These are phyloP conservation scores for Arachis hypogaea DNA, from an alignment of 306 rosid species.

Conservation along the genomic window DNA sequence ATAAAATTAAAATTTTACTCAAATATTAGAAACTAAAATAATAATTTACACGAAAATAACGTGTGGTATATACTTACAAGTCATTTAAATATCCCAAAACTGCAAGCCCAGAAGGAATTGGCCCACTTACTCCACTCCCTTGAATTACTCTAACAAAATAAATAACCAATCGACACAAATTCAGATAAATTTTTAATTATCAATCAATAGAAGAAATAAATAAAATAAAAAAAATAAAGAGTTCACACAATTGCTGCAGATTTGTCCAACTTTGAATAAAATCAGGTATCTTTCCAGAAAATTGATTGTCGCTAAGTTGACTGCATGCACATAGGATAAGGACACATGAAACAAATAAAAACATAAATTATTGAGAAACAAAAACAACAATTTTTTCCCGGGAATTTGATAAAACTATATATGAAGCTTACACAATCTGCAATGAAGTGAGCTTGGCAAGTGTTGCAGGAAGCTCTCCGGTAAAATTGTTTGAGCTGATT, in stretches of 20 bases:
- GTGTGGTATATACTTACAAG: slow-evolving; percentile 48
- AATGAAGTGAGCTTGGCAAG: slow-evolving; percentile 50
- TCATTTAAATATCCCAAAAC: slow-evolving; percentile 42
- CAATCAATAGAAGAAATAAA: neutral
- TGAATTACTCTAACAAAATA: slow-evolving; percentile 48
- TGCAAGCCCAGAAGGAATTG: slow-evolving; percentile 59
- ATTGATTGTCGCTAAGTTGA: slow-evolving; percentile 50
- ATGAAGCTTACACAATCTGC: slow-evolving; percentile 56
- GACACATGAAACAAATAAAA: neutral
- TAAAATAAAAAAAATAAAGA: too few species aligned
- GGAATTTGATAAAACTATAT: neutral
- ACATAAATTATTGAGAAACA: neutral
- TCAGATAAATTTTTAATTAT: neutral
- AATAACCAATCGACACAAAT: neutral
- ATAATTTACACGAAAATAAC: too few species aligned
- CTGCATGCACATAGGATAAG: slow-evolving; percentile 39
- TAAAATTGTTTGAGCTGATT: slow-evolving; percentile 37
- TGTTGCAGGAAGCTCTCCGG: slow-evolving; percentile 50
- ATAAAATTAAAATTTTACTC: too few species aligned
- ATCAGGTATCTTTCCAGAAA: slow-evolving; percentile 64
- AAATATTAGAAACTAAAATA: too few species aligned
- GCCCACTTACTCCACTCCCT: slow-evolving; percentile 71
- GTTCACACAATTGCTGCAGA: slow-evolving; percentile 48
- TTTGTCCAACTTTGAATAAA: slow-evolving; percentile 62
- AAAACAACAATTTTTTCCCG: neutral